Evolutionary conservation across 768 basidiomycete species (phyloP), one percentile per base, ranked within the genome.

Genomic region (Suillus fuscotomentosus): DNA sequence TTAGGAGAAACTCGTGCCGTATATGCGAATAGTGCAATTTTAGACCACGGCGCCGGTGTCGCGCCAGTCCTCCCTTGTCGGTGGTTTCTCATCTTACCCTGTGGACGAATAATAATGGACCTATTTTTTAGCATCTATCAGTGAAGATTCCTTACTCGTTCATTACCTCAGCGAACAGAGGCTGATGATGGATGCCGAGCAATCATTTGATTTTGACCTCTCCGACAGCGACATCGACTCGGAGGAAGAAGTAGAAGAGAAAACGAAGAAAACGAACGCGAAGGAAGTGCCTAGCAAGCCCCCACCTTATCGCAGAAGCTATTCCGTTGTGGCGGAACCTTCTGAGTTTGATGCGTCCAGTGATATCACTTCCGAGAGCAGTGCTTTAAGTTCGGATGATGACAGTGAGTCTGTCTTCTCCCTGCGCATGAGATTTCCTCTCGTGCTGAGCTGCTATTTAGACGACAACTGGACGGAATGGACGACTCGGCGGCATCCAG

Each of bases 201-300:
- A 24, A 24, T 24, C 24, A 24, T 24, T 1, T 24, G 24, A 24
- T 24, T 24, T 24, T 24, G 24, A 24, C 24, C 24, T 24, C 2
- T 1, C 24, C 24, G 73, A 74, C 42, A 76, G 75, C 45, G 73
- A 74, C 53, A 71, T 74, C 22, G 34, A 36, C 9, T 36, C 34
- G 9, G 41, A 41, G 41, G 5, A 42, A 42, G 41, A 42, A 42
- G 15, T 15, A 5, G 39, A 42, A 42, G 5, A 15, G 15, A 42
- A 42, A 6, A 36, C 2, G 2, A 27, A 27, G 27, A 27, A 27
- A 27, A 27, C 3, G 27, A 42, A 42, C 15, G 14, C 41, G 41
- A 42, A 42, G 15, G 41, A 14, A 31, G 10, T 31, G 9, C 31
- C 9, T 53, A 34, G 34, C 27, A 17, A 53, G 8, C 9, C 31